Percentiles rank a stretch among this genome's conserved stretches.
These are phyloP conservation scores for Gastrodia elata DNA, from an alignment of 106 monocot genomes.

Conservation along the genomic window DNA sequence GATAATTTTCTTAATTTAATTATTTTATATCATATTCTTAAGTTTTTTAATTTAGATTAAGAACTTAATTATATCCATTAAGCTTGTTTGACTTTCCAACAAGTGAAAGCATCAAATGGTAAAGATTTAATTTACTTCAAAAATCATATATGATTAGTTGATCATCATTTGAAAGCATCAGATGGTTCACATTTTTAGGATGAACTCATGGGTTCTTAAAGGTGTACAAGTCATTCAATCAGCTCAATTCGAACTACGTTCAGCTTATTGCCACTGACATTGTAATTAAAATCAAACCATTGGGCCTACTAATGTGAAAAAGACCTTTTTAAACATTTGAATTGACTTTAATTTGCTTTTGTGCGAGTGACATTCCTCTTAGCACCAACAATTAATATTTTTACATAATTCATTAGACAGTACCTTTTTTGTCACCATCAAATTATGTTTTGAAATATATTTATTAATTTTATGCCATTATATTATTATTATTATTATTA, in stretches of 20 bases:
- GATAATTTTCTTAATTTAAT: neutral
- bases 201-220: neutral
- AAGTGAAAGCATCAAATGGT: neutral
- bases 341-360: neutral
- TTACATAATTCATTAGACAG: neutral
- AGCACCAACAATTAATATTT: neutral
- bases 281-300: neutral
- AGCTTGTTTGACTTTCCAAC: neutral
- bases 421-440: neutral
- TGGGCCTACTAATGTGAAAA: neutral
- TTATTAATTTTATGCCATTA: too few relatives aligned
- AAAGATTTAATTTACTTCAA: neutral
- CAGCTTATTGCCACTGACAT: neutral
- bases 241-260: neutral
- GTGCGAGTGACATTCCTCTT: neutral
- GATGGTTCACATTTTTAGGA: neutral
- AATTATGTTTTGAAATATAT: too few relatives aligned
- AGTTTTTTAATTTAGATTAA: neutral
- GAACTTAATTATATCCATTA: neutral
- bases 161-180: neutral
- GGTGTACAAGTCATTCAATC: neutral
- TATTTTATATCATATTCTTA: neutral
- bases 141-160: neutral
- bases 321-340: neutral
- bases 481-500: too few relatives aligned